Percentiles rank a stretch among this genome's conserved stretches.
Conservation (phyloP, 805 yeast species). For the Monosporozyma solicola region DNA sequence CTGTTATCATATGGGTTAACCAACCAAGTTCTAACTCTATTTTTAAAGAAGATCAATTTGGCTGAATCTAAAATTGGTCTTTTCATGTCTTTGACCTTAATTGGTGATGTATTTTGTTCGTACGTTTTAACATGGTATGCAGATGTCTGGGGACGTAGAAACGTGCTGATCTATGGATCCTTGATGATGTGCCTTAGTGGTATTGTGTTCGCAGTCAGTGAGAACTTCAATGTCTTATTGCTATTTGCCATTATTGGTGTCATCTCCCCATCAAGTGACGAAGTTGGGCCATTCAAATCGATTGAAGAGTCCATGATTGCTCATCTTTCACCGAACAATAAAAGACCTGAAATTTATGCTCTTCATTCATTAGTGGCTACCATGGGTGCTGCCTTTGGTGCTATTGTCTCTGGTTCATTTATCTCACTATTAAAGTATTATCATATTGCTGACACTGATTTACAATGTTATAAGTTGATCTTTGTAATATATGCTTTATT, state of each 20-base stretch:
- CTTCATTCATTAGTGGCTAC: slow-evolving; percentile 62
- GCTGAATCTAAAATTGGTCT: slow-evolving; percentile 55
- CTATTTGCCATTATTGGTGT: slow-evolving; percentile 76
- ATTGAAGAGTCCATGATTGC: slow-evolving; percentile 80
- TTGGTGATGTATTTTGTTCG: slow-evolving; percentile 71
- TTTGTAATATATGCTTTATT: slow-evolving; percentile 49
- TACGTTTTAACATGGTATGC: slow-evolving; percentile 70
- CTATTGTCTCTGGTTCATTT: slow-evolving; percentile 51
- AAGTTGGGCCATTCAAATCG: slow-evolving; percentile 83
- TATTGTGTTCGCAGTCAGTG: slow-evolving; percentile 46
- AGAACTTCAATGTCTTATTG: slow-evolving; percentile 47
- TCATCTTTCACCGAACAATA: slow-evolving; percentile 56
- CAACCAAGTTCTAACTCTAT: slow-evolving; percentile 67
- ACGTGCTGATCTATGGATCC: slow-evolving; percentile 55
- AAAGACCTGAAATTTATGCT: slow-evolving; percentile 68
- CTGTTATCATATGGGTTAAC: slow-evolving; percentile 70
- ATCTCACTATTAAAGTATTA: slow-evolving; percentile 37
- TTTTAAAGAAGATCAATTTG: slow-evolving; percentile 46
- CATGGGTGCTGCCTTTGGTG: slow-evolving; percentile 67
- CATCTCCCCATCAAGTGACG: slow-evolving; percentile 82
- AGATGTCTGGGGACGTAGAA: slow-evolving; percentile 57
- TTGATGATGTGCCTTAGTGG: slow-evolving; percentile 65
- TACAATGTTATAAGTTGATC: slow-evolving; percentile 43
- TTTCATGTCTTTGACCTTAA: slow-evolving; percentile 72
- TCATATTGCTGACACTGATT: slow-evolving; percentile 30